A percentile compares a stretch with the other conserved stretches of the same genome.
Conservation (phyloP, 768 basidiomycete genomes). For the Russula compacta region DNA sequence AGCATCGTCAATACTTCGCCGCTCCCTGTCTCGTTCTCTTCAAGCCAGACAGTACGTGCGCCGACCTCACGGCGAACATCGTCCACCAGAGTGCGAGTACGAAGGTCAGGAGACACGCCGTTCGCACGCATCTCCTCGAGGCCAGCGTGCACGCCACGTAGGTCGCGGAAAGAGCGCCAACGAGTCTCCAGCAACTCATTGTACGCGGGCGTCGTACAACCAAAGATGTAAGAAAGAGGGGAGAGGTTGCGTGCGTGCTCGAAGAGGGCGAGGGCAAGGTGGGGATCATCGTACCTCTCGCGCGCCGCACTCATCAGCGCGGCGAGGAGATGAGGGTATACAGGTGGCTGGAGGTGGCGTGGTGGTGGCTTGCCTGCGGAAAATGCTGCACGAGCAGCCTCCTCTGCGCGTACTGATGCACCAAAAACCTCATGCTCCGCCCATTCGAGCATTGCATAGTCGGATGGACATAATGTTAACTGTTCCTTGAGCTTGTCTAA, state of each 20-base stretch:
- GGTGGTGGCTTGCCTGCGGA: slow-evolving; percentile 19
- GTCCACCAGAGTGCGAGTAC: slow-evolving; percentile 54
- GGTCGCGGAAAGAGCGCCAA: slow-evolving; percentile 78
- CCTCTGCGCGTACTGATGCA: slow-evolving; percentile 43
- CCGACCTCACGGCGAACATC: slow-evolving; percentile 54
- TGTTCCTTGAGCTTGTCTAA: slow-evolving; percentile 65
- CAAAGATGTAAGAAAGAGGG: slow-evolving; percentile 75
- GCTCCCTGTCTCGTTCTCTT: slow-evolving; percentile 38
- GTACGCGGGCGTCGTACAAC: slow-evolving; percentile 81
- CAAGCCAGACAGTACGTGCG: slow-evolving; percentile 42
- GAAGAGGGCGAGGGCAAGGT: slow-evolving; percentile 77
- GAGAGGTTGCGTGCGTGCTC: slow-evolving; percentile 67
- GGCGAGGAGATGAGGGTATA: slow-evolving; percentile 70
- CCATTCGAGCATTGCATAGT: slow-evolving; percentile 69
- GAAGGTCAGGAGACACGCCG: slow-evolving; percentile 54
- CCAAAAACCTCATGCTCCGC: slow-evolving; percentile 59
- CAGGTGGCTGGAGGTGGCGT: slow-evolving; percentile 40
- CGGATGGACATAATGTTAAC: slow-evolving; percentile 60
- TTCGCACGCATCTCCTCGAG: slow-evolving; percentile 79
- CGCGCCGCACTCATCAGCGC: slow-evolving; percentile 72
- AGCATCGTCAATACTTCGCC: slow-evolving; percentile 46
- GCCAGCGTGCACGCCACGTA: slow-evolving; percentile 61
- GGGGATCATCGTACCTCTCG: slow-evolving; percentile 67
- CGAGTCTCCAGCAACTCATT: slow-evolving; percentile 82
- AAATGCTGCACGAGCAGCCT: slow-evolving; percentile 35